phyloP scores from a whole-genome alignment of 164 flowering plant species.

The Annona cherimola region DNA sequence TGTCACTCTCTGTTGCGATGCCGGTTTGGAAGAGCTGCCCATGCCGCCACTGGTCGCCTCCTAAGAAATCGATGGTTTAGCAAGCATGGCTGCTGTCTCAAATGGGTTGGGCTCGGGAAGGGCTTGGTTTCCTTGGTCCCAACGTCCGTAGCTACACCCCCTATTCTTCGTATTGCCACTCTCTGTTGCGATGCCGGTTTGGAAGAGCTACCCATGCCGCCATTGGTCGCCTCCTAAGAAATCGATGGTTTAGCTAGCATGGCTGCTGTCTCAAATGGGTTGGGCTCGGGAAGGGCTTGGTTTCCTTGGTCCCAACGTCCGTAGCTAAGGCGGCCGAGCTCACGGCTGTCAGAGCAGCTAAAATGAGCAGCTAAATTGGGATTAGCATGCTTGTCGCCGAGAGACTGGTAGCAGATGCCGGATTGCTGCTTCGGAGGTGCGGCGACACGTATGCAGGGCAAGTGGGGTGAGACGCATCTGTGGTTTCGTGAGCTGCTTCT shows the following conservation, averaged over 20 bases:
- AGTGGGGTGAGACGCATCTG: background rate
- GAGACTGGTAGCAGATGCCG: background rate
- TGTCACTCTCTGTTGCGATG: too few species aligned
- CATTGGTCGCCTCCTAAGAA: constrained; percentile 6
- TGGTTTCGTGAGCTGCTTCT: background rate
- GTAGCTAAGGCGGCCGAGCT: background rate
- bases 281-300: constrained; percentile 12
- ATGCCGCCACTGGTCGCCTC: background rate
- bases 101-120: constrained; percentile 22
- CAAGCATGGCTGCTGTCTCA: constrained; percentile 21
- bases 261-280: constrained; percentile 21
- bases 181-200: too few species aligned
- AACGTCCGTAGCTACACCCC: background rate
- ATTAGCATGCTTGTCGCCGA: background rate
- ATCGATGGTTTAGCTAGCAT: constrained; percentile 24
- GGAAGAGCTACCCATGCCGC: too few species aligned
- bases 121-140: background rate
- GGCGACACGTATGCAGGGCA: constrained; percentile 10
- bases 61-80: constrained; percentile 19
- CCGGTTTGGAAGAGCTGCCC: too few species aligned
- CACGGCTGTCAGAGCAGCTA: background rate
- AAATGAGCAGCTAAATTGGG: background rate
- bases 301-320: background rate
- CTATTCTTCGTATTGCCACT: too few species aligned
- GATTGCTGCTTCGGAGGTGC: constrained; percentile 5